Conservation (phyloP, 2,329 filamentous ascomycete species). For the Neofusicoccum ribis region DNA sequence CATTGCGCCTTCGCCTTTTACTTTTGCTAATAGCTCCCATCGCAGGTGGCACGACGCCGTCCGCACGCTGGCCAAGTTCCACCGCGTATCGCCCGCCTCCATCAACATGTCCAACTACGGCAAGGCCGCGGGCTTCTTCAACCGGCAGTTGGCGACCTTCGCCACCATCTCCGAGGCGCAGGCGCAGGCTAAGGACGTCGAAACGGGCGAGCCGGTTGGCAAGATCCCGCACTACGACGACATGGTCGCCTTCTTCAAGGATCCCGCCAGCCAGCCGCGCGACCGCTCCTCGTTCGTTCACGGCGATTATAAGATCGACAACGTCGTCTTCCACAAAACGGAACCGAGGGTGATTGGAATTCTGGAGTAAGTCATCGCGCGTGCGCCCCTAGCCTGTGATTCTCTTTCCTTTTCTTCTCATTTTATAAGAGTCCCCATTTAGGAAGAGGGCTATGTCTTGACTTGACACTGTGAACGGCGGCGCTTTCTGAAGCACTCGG, state of each 20-base stretch:
- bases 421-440: too few relatives aligned
- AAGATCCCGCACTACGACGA: conserved; percentile 81
- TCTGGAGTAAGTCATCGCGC: conserved; percentile 63
- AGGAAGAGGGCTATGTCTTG: too few relatives aligned
- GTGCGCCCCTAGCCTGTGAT: too few relatives aligned
- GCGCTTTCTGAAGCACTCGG: too few relatives aligned
- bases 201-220: conserved; percentile 75
- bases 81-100: conserved; percentile 66
- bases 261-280: conserved; percentile 67
- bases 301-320: conserved; percentile 86
- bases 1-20: background rate
- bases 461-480: too few relatives aligned
- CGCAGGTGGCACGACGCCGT: conserved; percentile 78
- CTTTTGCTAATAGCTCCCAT: background rate
- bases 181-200: conserved; percentile 71
- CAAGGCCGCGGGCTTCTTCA: conserved; percentile 74
- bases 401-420: too few relatives aligned
- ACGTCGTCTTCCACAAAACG: conserved; percentile 75
- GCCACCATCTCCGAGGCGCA: conserved; percentile 75
- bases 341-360: conserved; percentile 88
- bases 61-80: conserved; percentile 79
- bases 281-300: conserved; percentile 83
- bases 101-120: conserved; percentile 75
- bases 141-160: conserved; percentile 83
- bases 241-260: conserved; percentile 74